Base-by-base conservation (phyloP, 192 early-diverging fungal genomes). In the Rhizophagus prolifer region DNA sequence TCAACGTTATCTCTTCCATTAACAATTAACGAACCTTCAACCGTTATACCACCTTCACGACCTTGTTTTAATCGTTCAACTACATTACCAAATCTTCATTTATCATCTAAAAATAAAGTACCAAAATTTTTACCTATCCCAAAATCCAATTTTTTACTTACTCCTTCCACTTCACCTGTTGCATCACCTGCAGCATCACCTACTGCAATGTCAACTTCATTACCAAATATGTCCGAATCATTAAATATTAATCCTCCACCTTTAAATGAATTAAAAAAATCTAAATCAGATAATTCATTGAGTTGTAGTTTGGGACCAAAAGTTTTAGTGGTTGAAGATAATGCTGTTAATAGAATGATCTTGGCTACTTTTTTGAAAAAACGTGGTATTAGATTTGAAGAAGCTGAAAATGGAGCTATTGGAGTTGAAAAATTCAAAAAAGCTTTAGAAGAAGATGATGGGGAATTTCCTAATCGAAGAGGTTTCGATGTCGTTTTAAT, bases 271-370 rank as follows among this genome's bases (percentile, higher is more conserved):
- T 54, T 54, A 6, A 54, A 54, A 2, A 54, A 54, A 54, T 26
- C 58, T 30, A 21, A 25, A 5, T 31, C 50, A 8, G 21, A 8
- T 60, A 12, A 12, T 30, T 41, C 71, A 31, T 19, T 26, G 4
- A 14, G 10, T 14, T 8, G n/a, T 59, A 31, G 1, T 25, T 44
- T 14, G 6, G 30, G 71, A 1, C 84, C 80, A 0, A 74, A 76
- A 54, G 84, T 85, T 34, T 68, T 85, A 41, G 81, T 85, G 66
- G 80, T 85, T 2, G 84, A 85, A 50, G 84, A 85, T 75, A 85
- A 85, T 64, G 79, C 74, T 12, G 78, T 80, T 9, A 85, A 85
- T 78, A 50, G 84, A 64, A 81, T 83, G 80, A 85, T 85, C 23
- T 70, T 85, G 62, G 60, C 74, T 7, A 84, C 79, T 9, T 85